Percentiles rank a stretch among this genome's conserved stretches.
Conservation (phyloP, 2,329 filamentous ascomycete genomes). For the Aspergillus hiratsukae region DNA sequence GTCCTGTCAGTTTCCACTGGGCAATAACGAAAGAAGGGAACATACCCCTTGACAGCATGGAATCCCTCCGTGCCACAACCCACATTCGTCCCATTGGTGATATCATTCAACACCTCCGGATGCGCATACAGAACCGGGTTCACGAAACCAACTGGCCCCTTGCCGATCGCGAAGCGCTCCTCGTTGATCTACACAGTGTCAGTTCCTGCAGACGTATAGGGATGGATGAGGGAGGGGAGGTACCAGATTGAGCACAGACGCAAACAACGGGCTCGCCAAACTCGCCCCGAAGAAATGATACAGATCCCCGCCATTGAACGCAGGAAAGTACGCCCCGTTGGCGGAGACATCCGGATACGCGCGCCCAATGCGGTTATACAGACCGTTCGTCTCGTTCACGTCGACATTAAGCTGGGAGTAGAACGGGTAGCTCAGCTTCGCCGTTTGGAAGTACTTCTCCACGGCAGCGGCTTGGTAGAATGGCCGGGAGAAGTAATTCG, state of each 20-base stretch:
- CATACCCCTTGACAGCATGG: slow-evolving; percentile 21
- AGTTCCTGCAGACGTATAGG: not conserved
- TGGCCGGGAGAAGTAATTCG: slow-evolving; percentile 43
- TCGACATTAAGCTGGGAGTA: slow-evolving; percentile 30
- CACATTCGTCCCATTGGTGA: slow-evolving; percentile 35
- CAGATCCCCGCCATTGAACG: slow-evolving; percentile 13
- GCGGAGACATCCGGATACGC: slow-evolving; percentile 50
- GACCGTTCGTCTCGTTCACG: slow-evolving; percentile 33
- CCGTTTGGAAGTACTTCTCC: slow-evolving; percentile 36
- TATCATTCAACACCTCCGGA: slow-evolving; percentile 37
- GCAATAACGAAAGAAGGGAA: no score
- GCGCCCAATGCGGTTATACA: slow-evolving; percentile 45
- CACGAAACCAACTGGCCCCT: slow-evolving; percentile 49
- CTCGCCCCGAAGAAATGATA: slow-evolving; percentile 25
- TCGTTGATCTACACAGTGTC: slow-evolving; percentile 41
- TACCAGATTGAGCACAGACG: slow-evolving; percentile 27
- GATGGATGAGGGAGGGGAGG: not conserved
- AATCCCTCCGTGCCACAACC: slow-evolving; percentile 27
- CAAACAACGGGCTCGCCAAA: slow-evolving; percentile 26
- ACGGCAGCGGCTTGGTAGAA: slow-evolving; percentile 41
- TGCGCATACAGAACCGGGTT: slow-evolving; percentile 43
- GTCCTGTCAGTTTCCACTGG: not conserved
- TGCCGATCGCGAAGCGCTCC: slow-evolving; percentile 43
- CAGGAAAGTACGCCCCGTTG: slow-evolving; percentile 33
- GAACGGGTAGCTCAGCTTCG: slow-evolving; percentile 27